These are phyloP conservation scores for Skeletonema costatum DNA, from an alignment of 108 stramenopile species.

Conservation along the genomic window DNA sequence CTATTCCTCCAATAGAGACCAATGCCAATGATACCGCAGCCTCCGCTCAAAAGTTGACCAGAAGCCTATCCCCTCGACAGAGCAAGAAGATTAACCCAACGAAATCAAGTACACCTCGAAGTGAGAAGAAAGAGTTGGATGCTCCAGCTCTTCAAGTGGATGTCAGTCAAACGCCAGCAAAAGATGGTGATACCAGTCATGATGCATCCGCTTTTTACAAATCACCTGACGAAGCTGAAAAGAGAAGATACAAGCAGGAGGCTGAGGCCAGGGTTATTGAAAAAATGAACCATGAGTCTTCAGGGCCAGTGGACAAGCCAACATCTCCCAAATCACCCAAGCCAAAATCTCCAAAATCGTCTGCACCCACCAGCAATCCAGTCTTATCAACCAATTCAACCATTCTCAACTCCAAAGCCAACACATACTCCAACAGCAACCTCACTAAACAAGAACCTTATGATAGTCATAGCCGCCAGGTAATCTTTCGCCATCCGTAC, in stretches of 20 bases:
- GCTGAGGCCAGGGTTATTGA: not conserved
- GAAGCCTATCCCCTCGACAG: not conserved
- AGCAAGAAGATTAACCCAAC: not conserved
- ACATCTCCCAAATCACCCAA: not conserved
- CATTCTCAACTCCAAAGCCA: not conserved
- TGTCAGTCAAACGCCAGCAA: not conserved
- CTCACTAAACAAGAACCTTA: not conserved
- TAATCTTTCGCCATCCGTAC: constrained; percentile 74
- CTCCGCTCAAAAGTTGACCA: not conserved
- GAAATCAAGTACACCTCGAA: not conserved
- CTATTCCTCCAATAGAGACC: not conserved
- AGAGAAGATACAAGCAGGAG: not conserved
- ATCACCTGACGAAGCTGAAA: not conserved
- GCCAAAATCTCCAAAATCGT: not conserved
- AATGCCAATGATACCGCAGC: not conserved
- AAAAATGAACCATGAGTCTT: not conserved
- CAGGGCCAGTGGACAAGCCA: not conserved
- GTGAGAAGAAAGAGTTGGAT: not conserved
- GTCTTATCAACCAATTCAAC: not conserved
- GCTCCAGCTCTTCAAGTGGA: not conserved
- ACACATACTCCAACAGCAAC: not conserved
- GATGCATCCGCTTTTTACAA: not conserved
- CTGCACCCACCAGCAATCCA: not conserved
- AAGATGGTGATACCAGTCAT: not conserved
- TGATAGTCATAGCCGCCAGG: constrained; percentile 4